Percentiles rank a stretch among this genome's conserved stretches.
These are phyloP conservation scores for Trichomonas gallinae DNA, from an alignment of 208 protist genomes.

Conservation along the genomic window DNA sequence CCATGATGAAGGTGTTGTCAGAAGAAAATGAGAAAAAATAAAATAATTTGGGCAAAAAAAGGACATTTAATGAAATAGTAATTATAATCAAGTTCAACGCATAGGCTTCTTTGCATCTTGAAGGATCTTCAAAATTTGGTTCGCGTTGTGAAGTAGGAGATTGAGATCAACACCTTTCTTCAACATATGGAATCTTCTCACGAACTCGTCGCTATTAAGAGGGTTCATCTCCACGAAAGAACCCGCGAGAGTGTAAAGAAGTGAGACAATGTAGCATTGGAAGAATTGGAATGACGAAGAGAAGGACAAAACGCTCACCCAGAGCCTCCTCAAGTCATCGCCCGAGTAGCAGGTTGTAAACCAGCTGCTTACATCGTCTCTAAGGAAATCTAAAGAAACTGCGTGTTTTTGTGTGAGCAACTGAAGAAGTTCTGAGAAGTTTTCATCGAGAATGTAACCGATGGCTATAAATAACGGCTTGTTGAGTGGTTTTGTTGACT, in stretches of 20 bases:
- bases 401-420: not conserved
- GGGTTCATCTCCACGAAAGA: not conserved
- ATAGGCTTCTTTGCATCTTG: not conserved
- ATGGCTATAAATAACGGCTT: not conserved
- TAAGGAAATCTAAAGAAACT: not conserved
- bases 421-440: not conserved
- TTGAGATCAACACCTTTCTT: not conserved
- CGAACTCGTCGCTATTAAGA: not conserved
- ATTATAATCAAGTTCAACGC: not conserved
- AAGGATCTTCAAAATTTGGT: not conserved
- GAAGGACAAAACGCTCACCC: not conserved
- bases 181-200: not conserved
- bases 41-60: not conserved
- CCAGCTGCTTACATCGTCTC: not conserved
- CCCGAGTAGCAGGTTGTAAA: not conserved
- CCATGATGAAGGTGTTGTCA: too few species aligned
- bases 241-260: not conserved
- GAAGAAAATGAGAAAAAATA: not conserved
- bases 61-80: not conserved
- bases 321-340: not conserved
- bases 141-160: not conserved
- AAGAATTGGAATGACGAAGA: conserved; percentile 11
- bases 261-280: not conserved
- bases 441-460: not conserved
- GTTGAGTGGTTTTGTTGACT: not conserved